Evolutionary conservation across 371 early-diverging fungal species (phyloP).

Genomic region (Lichtheimia hyalospora): DNA sequence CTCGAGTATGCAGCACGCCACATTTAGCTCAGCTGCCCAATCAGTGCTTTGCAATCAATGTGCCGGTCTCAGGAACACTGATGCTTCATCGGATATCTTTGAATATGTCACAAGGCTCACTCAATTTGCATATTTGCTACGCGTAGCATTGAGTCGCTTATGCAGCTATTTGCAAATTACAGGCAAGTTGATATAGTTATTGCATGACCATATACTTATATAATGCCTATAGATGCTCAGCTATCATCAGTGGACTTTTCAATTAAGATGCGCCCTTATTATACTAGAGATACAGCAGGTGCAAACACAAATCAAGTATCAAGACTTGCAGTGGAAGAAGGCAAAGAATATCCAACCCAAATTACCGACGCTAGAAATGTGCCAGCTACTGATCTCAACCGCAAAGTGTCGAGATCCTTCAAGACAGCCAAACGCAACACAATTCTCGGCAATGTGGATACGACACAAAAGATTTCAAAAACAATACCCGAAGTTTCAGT

Average conservation of each 20-base stretch:
- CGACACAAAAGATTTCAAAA: neutral
- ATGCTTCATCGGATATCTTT: conserved; percentile 32
- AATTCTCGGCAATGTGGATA: conserved; percentile 31
- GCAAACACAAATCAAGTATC: neutral
- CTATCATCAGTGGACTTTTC: conserved; percentile 41
- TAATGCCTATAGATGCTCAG: conserved; percentile 26
- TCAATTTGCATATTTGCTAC: conserved; percentile 87
- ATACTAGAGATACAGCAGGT: conserved; percentile 1
- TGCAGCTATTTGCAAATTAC: conserved; percentile 73
- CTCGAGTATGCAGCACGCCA: conserved; percentile 39
- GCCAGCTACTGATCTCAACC: conserved; percentile 55
- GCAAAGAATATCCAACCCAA: conserved; percentile 36
- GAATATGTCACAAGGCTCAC: conserved; percentile 81
- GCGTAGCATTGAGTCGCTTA: conserved; percentile 83
- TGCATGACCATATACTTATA: neutral
- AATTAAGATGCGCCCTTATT: conserved; percentile 20
- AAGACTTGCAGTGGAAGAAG: conserved; percentile 20
- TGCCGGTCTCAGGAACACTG: conserved; percentile 22
- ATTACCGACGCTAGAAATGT: conserved; percentile 55
- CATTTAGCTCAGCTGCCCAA: conserved; percentile 46
- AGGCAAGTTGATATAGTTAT: conserved; percentile 35
- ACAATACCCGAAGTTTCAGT: conserved; percentile 10
- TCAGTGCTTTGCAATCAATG: conserved; percentile 48
- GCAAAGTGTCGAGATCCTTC: conserved; percentile 62
- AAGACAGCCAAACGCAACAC: conserved; percentile 59